Conservation (phyloP, 441 rosid genomes). For the Oxalis stricta region DNA sequence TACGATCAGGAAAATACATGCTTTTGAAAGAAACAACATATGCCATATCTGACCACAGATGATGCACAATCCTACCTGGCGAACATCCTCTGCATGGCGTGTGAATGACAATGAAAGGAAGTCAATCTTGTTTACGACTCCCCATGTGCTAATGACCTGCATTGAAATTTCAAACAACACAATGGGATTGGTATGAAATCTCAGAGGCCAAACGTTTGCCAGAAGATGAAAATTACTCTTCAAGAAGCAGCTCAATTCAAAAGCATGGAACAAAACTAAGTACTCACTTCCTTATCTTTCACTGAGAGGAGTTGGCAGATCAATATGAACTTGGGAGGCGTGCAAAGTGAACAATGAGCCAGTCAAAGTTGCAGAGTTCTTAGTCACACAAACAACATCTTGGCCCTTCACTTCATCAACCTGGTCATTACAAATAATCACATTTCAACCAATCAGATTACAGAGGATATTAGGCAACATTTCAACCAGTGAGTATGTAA, state of each 20-base stretch:
- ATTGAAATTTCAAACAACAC: conserved; percentile 2
- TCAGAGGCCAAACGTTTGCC: not conserved
- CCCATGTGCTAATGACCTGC: conserved; percentile 90
- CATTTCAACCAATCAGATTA: conserved; percentile 3
- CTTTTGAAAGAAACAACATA: not conserved
- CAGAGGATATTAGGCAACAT: not conserved
- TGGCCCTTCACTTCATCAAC: conserved; percentile 76
- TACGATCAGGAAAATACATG: not conserved
- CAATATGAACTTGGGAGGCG: conserved; percentile 76
- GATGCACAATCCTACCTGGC: conserved; percentile 34
- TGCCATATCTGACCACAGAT: not conserved
- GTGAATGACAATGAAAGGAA: conserved; percentile 89
- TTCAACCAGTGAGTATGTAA: not conserved
- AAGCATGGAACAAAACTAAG: not conserved
- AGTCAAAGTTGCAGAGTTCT: conserved; percentile 79
- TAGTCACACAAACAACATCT: conserved; percentile 72
- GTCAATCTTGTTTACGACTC: conserved; percentile 83
- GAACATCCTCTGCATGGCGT: conserved; percentile 92
- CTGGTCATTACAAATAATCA: conserved; percentile 23
- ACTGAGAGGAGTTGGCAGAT: conserved; percentile 82
- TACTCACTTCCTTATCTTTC: conserved; percentile 75
- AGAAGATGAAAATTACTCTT: too few relatives aligned
- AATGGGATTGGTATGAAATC: not conserved
- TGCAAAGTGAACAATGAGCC: conserved; percentile 82
- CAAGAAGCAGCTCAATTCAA: not conserved